A percentile compares a stretch with the other conserved stretches of the same genome.
Conservation (phyloP, 106 monocot genomes). For the Phalaenopsis aphrodite region DNA sequence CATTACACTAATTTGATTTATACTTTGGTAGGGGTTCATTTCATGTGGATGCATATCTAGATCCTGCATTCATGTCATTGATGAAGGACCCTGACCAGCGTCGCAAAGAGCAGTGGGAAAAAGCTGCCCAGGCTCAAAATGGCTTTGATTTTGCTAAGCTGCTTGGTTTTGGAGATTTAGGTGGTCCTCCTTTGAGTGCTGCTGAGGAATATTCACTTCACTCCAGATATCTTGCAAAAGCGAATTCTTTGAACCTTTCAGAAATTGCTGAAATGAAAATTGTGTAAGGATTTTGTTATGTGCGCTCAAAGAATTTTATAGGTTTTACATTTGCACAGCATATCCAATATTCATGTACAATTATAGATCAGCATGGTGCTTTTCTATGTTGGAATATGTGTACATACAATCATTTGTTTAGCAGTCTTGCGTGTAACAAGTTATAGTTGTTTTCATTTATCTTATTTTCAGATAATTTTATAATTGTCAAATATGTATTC, state of each 20-base stretch:
- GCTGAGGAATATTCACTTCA: slow-evolving; percentile 98
- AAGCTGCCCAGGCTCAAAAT: slow-evolving; percentile 54
- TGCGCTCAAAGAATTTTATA: background rate
- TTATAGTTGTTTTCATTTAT: background rate
- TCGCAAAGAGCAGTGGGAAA: slow-evolving; percentile 83
- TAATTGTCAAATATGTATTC: background rate
- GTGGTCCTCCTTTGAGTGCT: slow-evolving; percentile 83
- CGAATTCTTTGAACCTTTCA: slow-evolving; percentile 91
- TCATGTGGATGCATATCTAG: slow-evolving; percentile 77
- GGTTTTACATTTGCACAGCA: background rate
- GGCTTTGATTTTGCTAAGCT: slow-evolving; percentile 75
- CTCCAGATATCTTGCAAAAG: slow-evolving; percentile 94
- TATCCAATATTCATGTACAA: background rate
- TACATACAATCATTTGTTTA: background rate
- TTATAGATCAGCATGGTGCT: background rate
- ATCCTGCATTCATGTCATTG: slow-evolving; percentile 94
- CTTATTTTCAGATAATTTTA: background rate
- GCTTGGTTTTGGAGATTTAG: slow-evolving; percentile 93
- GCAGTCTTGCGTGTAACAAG: background rate
- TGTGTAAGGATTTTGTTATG: slow-evolving; percentile 47
- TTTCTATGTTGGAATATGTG: background rate
- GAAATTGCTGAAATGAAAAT: slow-evolving; percentile 99
- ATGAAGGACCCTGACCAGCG: slow-evolving; percentile 91
- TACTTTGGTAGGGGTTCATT: slow-evolving; percentile 31
- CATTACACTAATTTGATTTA: background rate